Evolutionary conservation across 129 eudicot species (phyloP).

Genomic region (Flaveria sonorensis): DNA sequence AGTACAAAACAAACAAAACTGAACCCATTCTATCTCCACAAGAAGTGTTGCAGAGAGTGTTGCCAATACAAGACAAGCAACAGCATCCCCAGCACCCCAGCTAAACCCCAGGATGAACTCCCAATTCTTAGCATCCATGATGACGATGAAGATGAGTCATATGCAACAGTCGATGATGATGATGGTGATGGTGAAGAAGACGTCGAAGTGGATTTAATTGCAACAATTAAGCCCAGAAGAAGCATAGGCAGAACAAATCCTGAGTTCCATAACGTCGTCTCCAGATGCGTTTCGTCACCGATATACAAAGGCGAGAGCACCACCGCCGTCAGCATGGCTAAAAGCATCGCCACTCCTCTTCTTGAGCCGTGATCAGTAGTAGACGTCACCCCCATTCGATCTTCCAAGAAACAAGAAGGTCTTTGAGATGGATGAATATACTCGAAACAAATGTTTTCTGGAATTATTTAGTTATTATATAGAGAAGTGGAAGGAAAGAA

Average conservation of each 20-base stretch:
- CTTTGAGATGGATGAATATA: neutral
- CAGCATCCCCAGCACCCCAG: constrained; percentile 60
- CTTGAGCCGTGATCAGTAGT: constrained; percentile 33
- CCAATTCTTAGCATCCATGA: constrained; percentile 50
- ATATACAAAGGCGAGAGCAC: constrained; percentile 75
- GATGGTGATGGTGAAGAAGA: constrained; percentile 15
- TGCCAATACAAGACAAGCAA: constrained; percentile 75
- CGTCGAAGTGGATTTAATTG: constrained; percentile 65
- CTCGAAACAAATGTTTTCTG: neutral
- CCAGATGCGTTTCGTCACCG: constrained; percentile 42
- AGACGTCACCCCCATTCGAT: neutral
- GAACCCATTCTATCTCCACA: constrained; percentile 54
- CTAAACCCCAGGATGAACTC: constrained; percentile 82
- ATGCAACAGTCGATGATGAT: neutral
- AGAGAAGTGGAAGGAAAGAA: constrained; percentile 16
- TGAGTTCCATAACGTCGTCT: constrained; percentile 61
- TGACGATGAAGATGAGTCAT: constrained; percentile 30
- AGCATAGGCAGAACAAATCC: constrained; percentile 74
- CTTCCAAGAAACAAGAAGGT: neutral
- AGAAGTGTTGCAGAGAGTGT: constrained; percentile 46
- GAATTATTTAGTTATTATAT: neutral
- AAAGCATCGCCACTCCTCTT: constrained; percentile 66
- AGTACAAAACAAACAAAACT: neutral
- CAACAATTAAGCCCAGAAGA: constrained; percentile 71
- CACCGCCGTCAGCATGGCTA: constrained; percentile 61